These are phyloP conservation scores for Kodamaea sp. DNA, from an alignment of 1,139 yeast genomes.

Conservation along the genomic window DNA sequence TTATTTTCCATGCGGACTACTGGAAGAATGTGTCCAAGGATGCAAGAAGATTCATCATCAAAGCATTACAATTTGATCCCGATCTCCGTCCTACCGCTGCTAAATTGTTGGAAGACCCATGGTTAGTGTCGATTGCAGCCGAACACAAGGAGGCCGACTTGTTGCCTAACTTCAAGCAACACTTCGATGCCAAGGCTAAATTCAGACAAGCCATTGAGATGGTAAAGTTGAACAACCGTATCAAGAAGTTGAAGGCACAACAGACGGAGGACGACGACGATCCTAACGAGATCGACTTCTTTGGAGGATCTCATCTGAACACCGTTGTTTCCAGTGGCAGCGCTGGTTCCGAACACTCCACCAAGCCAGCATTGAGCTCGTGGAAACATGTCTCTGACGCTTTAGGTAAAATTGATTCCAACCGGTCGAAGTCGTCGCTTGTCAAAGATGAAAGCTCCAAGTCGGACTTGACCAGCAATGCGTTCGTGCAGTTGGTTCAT, in stretches of 20 bases:
- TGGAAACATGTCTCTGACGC: constrained; percentile 30
- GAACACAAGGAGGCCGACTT: constrained; percentile 58
- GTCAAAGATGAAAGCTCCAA: neutral
- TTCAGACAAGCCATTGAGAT: constrained; percentile 85
- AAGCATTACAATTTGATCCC: constrained; percentile 68
- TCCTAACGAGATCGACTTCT: constrained; percentile 47
- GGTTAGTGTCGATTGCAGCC: constrained; percentile 59
- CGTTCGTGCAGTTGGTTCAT: constrained; percentile 73
- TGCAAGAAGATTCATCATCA: constrained; percentile 72
- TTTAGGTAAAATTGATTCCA: constrained; percentile 20
- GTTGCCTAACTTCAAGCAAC: constrained; percentile 64
- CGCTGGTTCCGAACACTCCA: neutral
- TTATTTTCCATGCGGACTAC: constrained; percentile 81
- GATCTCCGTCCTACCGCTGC: constrained; percentile 64
- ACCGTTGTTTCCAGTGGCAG: constrained; percentile 17
- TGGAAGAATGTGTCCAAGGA: constrained; percentile 78
- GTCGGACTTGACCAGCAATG: constrained; percentile 21
- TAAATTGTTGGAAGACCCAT: constrained; percentile 63
- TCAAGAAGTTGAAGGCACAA: constrained; percentile 60
- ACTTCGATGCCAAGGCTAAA: constrained; percentile 82
- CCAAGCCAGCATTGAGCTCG: constrained; percentile 6
- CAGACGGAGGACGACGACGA: constrained; percentile 59
- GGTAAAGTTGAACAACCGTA: constrained; percentile 72
- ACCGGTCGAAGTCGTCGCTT: constrained; percentile 17
- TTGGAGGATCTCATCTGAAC: too few species aligned